phyloP scores from a whole-genome alignment of 176 grass and related monocot species.

The Carex parvula region DNA sequence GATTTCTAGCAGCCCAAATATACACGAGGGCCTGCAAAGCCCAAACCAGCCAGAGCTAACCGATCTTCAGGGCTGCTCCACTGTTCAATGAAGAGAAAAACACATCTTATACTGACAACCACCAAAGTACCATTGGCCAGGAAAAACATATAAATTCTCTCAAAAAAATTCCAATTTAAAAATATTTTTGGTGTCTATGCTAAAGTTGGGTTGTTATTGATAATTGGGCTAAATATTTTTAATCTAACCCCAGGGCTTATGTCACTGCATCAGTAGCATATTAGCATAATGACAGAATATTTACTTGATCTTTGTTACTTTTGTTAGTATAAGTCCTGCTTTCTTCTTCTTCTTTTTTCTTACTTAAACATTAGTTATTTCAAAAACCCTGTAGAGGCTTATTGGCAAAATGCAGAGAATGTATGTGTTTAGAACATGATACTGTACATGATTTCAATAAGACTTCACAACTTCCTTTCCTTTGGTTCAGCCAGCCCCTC shows the following conservation, averaged over 20 bases:
- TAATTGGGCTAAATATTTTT: not conserved
- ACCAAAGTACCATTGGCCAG: not conserved
- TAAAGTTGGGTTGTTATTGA: not conserved
- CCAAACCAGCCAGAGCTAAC: constrained; percentile 70
- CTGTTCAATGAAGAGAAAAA: constrained; percentile 37
- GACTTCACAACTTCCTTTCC: not conserved
- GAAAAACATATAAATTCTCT: not conserved
- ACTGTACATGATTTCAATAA: not conserved
- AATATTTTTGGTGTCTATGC: constrained; percentile 4
- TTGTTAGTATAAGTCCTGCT: not conserved
- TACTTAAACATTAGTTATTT: not conserved
- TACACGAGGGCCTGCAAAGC: constrained; percentile 63
- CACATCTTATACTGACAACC: not conserved
- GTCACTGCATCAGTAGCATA: not conserved
- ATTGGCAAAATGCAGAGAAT: not conserved
- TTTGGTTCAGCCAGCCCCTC: not conserved
- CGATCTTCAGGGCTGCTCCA: constrained; percentile 63
- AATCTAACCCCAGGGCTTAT: constrained; percentile 15
- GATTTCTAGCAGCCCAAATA: constrained; percentile 61
- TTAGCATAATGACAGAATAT: not conserved
- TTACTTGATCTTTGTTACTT: not conserved
- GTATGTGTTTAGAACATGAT: not conserved
- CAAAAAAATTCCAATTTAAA: not conserved
- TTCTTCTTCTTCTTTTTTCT: not conserved
- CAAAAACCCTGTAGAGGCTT: not conserved